These are phyloP conservation scores for Lignosus rhinocerotis DNA, from an alignment of 1,284 basidiomycete species.

Conservation along the genomic window DNA sequence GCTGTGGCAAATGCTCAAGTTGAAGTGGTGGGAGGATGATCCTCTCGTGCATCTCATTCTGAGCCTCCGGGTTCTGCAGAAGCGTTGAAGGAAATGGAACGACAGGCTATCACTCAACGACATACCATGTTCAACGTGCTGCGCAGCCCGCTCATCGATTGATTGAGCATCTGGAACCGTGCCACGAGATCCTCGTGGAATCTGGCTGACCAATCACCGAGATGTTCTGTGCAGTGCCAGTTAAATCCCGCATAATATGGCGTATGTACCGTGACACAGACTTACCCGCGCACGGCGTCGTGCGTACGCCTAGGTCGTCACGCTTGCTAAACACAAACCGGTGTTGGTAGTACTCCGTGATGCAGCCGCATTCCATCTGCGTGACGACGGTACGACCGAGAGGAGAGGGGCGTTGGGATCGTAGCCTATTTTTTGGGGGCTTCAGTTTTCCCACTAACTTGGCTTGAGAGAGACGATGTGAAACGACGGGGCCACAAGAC, in stretches of 20 bases:
- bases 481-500: too few species aligned
- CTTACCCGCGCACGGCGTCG: background rate
- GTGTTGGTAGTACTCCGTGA: background rate
- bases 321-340: background rate
- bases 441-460: background rate
- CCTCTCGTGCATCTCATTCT: too few species aligned
- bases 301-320: background rate
- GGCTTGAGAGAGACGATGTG: too few species aligned
- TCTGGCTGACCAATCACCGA: background rate
- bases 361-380: background rate
- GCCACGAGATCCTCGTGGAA: background rate
- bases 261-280: too few species aligned
- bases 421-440: background rate
- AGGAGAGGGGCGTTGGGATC: background rate
- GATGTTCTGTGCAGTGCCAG: background rate
- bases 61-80: too few species aligned
- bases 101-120: background rate
- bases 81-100: too few species aligned
- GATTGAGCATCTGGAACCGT: background rate
- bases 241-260: background rate
- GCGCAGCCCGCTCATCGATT: background rate
- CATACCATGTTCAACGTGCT: background rate
- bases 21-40: too few species aligned
- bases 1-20: too few species aligned
- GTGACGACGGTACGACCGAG: background rate